These are phyloP conservation scores for Pseudogymnoascus verrucosus DNA, from an alignment of 2,329 filamentous ascomycete genomes.

Conservation along the genomic window DNA sequence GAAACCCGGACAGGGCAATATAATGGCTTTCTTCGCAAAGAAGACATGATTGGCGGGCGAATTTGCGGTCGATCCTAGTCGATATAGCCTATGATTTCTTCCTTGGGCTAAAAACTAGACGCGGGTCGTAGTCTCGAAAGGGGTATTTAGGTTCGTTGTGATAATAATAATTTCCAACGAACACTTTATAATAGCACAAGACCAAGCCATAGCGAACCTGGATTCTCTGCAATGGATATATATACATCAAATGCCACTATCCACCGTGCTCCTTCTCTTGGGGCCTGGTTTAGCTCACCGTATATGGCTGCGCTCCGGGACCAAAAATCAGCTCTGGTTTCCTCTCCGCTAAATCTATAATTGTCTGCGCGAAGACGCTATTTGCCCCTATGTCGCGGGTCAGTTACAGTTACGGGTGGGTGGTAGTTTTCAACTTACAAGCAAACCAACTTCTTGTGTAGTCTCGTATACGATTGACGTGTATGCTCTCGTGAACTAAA, in stretches of 20 bases:
- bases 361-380: constrained; percentile 86
- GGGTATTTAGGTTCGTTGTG: not conserved
- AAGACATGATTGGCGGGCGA: constrained; percentile 35
- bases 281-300: constrained; percentile 20
- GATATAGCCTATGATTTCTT: not conserved
- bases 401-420: not conserved
- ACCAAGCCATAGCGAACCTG: not conserved
- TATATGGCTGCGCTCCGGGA: constrained; percentile 50
- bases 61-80: not conserved
- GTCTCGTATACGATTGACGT: constrained; percentile 59
- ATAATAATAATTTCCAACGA: not conserved
- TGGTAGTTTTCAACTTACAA: constrained; percentile 37
- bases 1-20: constrained; percentile 65
- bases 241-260: not conserved
- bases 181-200: not conserved
- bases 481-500: constrained; percentile 83
- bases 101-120: not conserved
- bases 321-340: constrained; percentile 85
- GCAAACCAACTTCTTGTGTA: constrained; percentile 95
- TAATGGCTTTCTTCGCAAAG: constrained; percentile 89
- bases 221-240: not conserved
- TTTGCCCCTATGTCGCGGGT: constrained; percentile 61
- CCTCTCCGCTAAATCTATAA: constrained; percentile 78
- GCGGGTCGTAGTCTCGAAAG: not conserved
- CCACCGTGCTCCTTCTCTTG: not conserved